Percentiles rank a stretch among this genome's conserved stretches.
Conservation (phyloP, 2,329 filamentous ascomycete genomes). For the Truncatella angustata region DNA sequence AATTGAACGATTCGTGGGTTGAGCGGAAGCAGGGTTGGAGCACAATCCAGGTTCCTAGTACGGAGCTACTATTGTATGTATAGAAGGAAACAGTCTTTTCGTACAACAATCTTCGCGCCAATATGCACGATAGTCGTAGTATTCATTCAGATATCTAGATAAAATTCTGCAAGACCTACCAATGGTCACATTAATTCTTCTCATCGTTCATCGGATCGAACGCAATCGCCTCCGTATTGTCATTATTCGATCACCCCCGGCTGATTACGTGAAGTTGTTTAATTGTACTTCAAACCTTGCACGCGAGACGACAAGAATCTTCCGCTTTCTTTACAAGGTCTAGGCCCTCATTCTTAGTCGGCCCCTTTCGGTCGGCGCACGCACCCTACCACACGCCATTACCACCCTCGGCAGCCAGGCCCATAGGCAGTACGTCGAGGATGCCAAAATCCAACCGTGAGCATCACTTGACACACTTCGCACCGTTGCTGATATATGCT, state of each 20-base stretch:
- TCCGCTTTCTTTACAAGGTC: not conserved
- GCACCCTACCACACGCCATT: not conserved
- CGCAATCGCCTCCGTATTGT: too few species aligned
- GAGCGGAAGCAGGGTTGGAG: conserved; percentile 19
- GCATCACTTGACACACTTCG: not conserved
- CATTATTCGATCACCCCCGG: too few species aligned
- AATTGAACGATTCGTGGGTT: conserved; percentile 21
- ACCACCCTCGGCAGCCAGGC: too few species aligned
- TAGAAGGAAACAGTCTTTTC: conserved; percentile 19
- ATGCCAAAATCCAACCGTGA: not conserved
- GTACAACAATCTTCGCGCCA: too few species aligned
- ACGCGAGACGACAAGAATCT: not conserved
- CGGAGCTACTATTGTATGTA: conserved; percentile 17
- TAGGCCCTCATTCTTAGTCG: not conserved
- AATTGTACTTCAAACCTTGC: not conserved
- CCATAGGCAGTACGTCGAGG: not conserved
- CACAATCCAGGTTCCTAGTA: conserved; percentile 19
- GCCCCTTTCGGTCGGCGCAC: not conserved
- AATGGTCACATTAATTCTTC: too few species aligned
- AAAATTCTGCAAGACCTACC: too few species aligned
- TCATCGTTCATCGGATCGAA: too few species aligned
- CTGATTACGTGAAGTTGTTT: too few species aligned
- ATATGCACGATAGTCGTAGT: too few species aligned
- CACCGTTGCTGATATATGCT: not conserved
- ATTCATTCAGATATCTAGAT: too few species aligned